Percentiles rank a stretch among this genome's conserved stretches.
Evolutionary conservation across 345 rosid species (phyloP).

Genomic region (Heritiera littoralis): DNA sequence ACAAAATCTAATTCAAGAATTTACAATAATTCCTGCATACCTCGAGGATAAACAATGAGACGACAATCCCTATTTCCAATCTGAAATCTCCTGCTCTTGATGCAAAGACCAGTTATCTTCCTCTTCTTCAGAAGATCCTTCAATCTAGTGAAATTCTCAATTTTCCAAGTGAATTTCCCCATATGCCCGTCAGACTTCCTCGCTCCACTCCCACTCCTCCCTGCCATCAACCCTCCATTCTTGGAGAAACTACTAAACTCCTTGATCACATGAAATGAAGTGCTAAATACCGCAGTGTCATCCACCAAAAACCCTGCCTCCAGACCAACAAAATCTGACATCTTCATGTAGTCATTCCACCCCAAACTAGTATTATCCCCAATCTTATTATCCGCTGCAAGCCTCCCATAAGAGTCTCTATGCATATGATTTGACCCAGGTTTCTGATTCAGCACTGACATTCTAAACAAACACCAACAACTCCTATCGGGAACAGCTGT

Average conservation of each 20-base stretch:
- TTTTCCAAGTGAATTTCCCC: constrained; percentile 90
- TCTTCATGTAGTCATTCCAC: constrained; percentile 96
- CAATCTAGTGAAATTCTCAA: constrained; percentile 87
- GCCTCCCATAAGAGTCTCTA: constrained; percentile 88
- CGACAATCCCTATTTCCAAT: constrained; percentile 98
- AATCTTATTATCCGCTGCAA: constrained; percentile 89
- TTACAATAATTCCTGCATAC: constrained; percentile 37
- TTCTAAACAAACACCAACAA: constrained; percentile 99
- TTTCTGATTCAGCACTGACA: constrained; percentile 90
- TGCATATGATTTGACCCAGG: constrained; percentile 91
- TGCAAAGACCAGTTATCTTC: constrained; percentile 96
- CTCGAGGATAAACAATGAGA: constrained; percentile 98
- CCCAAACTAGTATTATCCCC: constrained; percentile 98
- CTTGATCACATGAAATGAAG: constrained; percentile 92
- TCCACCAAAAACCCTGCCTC: constrained; percentile 82
- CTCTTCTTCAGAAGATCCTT: constrained; percentile 96
- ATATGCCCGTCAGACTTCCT: constrained; percentile 38
- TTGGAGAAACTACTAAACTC: constrained; percentile 18
- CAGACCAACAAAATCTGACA: constrained; percentile 72
- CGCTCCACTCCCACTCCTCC: constrained; percentile 11
- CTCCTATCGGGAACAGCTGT: constrained; percentile 54
- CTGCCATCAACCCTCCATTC: constrained; percentile 7
- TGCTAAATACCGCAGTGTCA: constrained; percentile 86
- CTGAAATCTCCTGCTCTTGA: constrained; percentile 97
- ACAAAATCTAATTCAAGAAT: neutral